These are phyloP conservation scores for Clitopilus passeckerianus DNA, from an alignment of 768 basidiomycete species.

Conservation along the genomic window DNA sequence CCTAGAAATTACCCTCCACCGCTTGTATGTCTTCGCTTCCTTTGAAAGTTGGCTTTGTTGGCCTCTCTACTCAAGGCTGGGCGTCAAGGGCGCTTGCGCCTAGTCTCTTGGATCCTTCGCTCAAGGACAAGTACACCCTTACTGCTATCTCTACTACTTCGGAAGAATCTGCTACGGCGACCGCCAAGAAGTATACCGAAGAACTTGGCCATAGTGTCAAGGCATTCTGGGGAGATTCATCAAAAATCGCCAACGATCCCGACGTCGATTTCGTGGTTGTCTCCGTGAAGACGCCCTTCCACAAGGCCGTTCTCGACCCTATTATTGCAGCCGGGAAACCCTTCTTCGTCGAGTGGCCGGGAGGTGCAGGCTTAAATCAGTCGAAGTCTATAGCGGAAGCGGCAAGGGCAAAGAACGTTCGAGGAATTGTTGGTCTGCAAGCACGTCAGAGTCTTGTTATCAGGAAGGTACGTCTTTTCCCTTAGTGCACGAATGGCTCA, in stretches of 20 bases:
- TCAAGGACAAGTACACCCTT: slow-evolving; percentile 18
- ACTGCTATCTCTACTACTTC: slow-evolving; percentile 30
- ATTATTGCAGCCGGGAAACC: slow-evolving; percentile 31
- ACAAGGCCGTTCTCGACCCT: slow-evolving; percentile 22
- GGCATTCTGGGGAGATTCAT: slow-evolving; percentile 24
- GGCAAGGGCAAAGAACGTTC: slow-evolving; percentile 21
- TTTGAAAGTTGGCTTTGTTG: slow-evolving; percentile 22
- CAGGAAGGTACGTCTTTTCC: slow-evolving; percentile 20
- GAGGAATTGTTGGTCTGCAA: slow-evolving; percentile 28
- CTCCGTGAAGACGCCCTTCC: slow-evolving; percentile 23
- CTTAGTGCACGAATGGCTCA: not conserved
- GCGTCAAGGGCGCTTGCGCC: slow-evolving; percentile 21
- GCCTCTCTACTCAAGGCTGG: slow-evolving; percentile 27
- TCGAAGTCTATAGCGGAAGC: slow-evolving; percentile 27
- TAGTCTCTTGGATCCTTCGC: slow-evolving; percentile 13
- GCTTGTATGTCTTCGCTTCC: slow-evolving; percentile 14
- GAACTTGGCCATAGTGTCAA: slow-evolving; percentile 21
- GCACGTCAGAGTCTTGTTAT: slow-evolving; percentile 20
- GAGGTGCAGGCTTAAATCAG: slow-evolving; percentile 23
- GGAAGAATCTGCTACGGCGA: slow-evolving; percentile 19
- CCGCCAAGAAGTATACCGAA: slow-evolving; percentile 23
- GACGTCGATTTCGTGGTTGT: slow-evolving; percentile 32
- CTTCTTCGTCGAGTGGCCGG: slow-evolving; percentile 37
- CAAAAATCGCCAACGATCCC: slow-evolving; percentile 24
- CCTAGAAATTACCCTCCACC: not conserved